Evolutionary conservation across 345 rosid genomes (phyloP).

Genomic region (Lepidium aucheri): DNA sequence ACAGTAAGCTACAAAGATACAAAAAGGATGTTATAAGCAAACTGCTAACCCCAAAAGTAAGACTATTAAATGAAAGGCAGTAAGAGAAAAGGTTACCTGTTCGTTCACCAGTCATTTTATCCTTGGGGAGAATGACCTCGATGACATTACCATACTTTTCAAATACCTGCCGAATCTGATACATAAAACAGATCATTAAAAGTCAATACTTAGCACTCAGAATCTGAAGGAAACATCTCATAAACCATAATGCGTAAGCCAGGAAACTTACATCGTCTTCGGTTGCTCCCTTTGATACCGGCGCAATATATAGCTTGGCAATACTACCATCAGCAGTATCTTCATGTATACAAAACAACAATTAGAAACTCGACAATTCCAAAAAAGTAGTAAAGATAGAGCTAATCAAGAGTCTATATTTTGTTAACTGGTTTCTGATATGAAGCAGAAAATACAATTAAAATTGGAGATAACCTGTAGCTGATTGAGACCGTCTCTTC

Average conservation of each 20-base stretch:
- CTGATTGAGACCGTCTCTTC: slow-evolving; percentile 40
- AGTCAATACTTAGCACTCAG: background rate
- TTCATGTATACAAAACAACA: slow-evolving; percentile 7
- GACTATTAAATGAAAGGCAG: background rate
- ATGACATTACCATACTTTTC: slow-evolving; percentile 57
- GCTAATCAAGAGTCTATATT: background rate
- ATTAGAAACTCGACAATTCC: background rate
- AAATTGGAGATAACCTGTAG: slow-evolving; percentile 25
- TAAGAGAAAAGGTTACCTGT: slow-evolving; percentile 37
- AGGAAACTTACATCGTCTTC: slow-evolving; percentile 51
- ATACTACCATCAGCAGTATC: slow-evolving; percentile 42
- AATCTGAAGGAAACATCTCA: background rate
- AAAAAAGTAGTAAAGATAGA: background rate
- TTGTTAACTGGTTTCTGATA: background rate
- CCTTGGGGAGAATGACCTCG: slow-evolving; percentile 65
- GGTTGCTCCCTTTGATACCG: slow-evolving; percentile 46
- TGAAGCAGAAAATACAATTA: background rate
- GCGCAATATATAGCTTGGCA: slow-evolving; percentile 63
- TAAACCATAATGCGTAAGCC: background rate
- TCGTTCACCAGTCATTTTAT: slow-evolving; percentile 59
- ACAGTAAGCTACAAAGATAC: slow-evolving; percentile 56
- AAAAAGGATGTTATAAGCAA: slow-evolving; percentile 1
- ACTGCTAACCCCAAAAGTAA: background rate
- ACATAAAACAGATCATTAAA: background rate
- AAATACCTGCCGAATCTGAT: slow-evolving; percentile 63